These are phyloP conservation scores for Mycena latifolia DNA, from an alignment of 768 basidiomycete species.

Conservation along the genomic window DNA sequence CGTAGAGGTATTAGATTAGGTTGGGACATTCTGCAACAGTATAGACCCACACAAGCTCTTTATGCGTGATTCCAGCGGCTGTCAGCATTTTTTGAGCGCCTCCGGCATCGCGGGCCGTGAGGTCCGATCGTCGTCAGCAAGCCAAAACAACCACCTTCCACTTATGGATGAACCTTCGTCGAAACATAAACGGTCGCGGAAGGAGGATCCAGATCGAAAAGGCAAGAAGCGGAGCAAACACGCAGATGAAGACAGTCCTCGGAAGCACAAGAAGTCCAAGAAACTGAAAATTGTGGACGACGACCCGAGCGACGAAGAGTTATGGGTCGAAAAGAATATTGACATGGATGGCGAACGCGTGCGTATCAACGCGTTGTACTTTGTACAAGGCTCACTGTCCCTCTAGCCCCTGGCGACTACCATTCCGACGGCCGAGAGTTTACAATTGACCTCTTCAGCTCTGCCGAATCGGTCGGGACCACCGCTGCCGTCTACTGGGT, in stretches of 20 bases:
- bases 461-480: conserved; percentile 57
- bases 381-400: conserved; percentile 19
- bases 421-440: conserved; percentile 81
- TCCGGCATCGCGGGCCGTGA: too few relatives aligned
- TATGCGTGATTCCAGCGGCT: too few relatives aligned
- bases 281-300: conserved; percentile 73
- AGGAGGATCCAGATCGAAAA: conserved; percentile 55
- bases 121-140: background rate
- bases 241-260: conserved; percentile 53
- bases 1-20: too few relatives aligned
- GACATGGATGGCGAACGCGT: conserved; percentile 83
- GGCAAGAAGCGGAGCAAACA: conserved; percentile 69
- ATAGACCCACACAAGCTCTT: too few relatives aligned
- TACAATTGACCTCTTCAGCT: conserved; percentile 76
- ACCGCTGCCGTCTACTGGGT: conserved; percentile 58
- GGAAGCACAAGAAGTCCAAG: conserved; percentile 49
- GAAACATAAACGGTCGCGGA: conserved; percentile 46
- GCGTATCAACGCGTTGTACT: conserved; percentile 37
- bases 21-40: too few relatives aligned
- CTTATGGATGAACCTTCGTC: conserved; percentile 39
- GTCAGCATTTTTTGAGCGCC: too few relatives aligned
- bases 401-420: conserved; percentile 72
- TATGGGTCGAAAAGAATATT: conserved; percentile 93
- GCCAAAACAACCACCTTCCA: conserved; percentile 18
- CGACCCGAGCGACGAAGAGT: conserved; percentile 77